A percentile compares a stretch with the other conserved stretches of the same genome.
Evolutionary conservation across 2,329 filamentous ascomycete genomes (phyloP).

Genomic region (Aureobasidium sp.): DNA sequence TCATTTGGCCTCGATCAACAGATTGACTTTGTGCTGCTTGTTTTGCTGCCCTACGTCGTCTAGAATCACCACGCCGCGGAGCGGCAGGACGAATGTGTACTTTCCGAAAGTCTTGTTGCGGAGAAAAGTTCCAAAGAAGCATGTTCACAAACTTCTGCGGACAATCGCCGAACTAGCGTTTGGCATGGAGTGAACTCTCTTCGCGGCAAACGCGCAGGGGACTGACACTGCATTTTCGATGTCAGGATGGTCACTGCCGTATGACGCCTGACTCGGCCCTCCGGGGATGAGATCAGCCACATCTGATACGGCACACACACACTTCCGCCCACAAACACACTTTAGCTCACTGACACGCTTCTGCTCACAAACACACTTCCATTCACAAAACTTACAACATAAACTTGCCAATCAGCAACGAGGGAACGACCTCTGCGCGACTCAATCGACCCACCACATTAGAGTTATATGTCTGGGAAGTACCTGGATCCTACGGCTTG

Average conservation of each 20-base stretch:
- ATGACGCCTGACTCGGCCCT: not conserved
- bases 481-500: no score
- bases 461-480: no score
- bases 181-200: not conserved
- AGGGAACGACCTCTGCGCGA: not conserved
- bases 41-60: not conserved
- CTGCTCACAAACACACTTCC: not conserved
- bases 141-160: not conserved
- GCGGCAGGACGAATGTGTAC: not conserved
- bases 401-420: not conserved
- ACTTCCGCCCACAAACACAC: no score
- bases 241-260: not conserved
- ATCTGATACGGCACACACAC: no score
- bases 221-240: slow-evolving; percentile 1
- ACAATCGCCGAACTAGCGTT: slow-evolving; percentile 7
- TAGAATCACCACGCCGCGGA: slow-evolving; percentile 5
- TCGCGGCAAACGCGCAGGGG: not conserved
- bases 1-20: no score
- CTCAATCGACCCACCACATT: not conserved
- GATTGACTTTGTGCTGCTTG: not conserved
- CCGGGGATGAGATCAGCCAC: no score
- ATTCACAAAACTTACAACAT: no score
- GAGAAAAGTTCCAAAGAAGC: not conserved
- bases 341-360: no score
- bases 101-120: not conserved